Base-by-base conservation (phyloP, 306 rosid genomes). In the Lathyrus tuberosus region DNA sequence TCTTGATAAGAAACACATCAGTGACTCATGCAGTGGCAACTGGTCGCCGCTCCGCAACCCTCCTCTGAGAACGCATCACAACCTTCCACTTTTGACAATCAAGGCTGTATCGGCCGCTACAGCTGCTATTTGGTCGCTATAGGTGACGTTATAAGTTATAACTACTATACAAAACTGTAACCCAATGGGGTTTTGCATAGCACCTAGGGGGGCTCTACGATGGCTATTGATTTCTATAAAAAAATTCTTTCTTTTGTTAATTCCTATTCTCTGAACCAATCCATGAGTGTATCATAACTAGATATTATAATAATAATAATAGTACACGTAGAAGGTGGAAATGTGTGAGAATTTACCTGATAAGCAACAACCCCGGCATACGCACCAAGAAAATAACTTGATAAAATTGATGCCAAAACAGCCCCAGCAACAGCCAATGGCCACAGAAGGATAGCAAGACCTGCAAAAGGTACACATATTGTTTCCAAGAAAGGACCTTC, bases 401-500 rank as follows among this genome's bases (percentile, higher is more conserved):
- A 81, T 33, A 84, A 28, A 75, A 83, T 59, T 48, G 99, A 91
- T 17, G 81, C 93, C 75, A 91, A 5, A 62, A 89, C 82, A 49
- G 95, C 86, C 70, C 93, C 97, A 56, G 37, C 78, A 78, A 95
- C 99, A 35, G 95, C 99, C 83, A 91, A 79, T 62, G 99, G 99
- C 99, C 97, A 95, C 78, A 95, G 72, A 60, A 95, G 82, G 70
- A 95, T 86, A 33, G 89, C 97, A 77, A 95, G 99, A 69, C 99
- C 99, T 0, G 99, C 99, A 71, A 95, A 84, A 48, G 99, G 99
- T 31, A 95, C 97, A 48, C 99, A 95, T 71, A 95, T 95, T 22
- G 97, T 89, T 80, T 95, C 99, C 84, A 91, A 81, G 95, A 95
- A 95, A 72, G 99, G 99, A 62, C 99, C 99, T 84, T 95, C 99